phyloP scores from a whole-genome alignment of 2,329 filamentous ascomycete species.

The Fusarium verticillioides region DNA sequence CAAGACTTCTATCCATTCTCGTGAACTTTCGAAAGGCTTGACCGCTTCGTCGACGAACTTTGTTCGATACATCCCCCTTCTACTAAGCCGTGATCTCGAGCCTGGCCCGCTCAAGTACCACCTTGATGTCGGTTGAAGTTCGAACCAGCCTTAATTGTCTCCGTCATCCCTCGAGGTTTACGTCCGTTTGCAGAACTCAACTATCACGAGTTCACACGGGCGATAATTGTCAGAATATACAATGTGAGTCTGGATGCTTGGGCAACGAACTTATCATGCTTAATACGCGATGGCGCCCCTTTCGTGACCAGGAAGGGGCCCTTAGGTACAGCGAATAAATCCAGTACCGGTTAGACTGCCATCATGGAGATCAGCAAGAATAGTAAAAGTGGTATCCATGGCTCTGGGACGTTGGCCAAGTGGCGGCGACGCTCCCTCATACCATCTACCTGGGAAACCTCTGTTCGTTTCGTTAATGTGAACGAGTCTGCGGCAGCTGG shows the following conservation, averaged over 20 bases:
- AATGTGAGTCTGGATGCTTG: constrained; percentile 49
- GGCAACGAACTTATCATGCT: constrained; percentile 32
- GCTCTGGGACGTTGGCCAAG: constrained; percentile 42
- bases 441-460: constrained; percentile 63
- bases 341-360: constrained; percentile 44
- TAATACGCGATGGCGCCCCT: constrained; percentile 37
- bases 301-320: constrained; percentile 29
- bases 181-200: constrained; percentile 66
- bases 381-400: constrained; percentile 19
- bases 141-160: constrained; percentile 66
- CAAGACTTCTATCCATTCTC: not conserved
- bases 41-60: constrained; percentile 16
- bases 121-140: constrained; percentile 70
- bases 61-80: constrained; percentile 9
- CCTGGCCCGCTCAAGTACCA: constrained; percentile 52
- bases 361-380: constrained; percentile 57
- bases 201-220: constrained; percentile 66
- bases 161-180: constrained; percentile 66
- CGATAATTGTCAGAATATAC: constrained; percentile 67
- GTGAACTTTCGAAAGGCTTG: constrained; percentile 12
- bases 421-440: constrained; percentile 58
- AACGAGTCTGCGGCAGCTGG: constrained; percentile 78
- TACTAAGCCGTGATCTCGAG: constrained; percentile 39
- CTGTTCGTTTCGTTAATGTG: constrained; percentile 71
- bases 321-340: constrained; percentile 37